A percentile compares a stretch with the other conserved stretches of the same genome.
phyloP scores from a whole-genome alignment of 2,329 filamentous ascomycete species.

The Triangularia setosa region DNA sequence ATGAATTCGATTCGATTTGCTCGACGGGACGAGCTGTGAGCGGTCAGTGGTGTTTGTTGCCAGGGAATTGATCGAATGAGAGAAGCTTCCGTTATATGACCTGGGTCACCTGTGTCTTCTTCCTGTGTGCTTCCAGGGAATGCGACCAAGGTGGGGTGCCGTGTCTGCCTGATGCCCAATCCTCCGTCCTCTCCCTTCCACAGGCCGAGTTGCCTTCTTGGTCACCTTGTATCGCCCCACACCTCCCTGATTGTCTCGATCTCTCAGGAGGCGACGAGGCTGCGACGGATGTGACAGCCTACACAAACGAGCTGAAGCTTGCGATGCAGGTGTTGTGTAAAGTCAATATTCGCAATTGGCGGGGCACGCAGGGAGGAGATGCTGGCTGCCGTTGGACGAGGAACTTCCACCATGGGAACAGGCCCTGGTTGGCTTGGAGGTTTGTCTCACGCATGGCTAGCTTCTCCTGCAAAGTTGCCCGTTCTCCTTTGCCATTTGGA shows the following conservation, averaged over 20 bases:
- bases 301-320: background rate
- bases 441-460: background rate
- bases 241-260: background rate
- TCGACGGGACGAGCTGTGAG: background rate
- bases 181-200: background rate
- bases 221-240: slow-evolving; percentile 4
- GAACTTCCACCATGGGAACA: background rate
- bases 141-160: background rate
- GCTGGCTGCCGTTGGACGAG: background rate
- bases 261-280: background rate
- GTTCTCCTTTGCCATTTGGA: background rate
- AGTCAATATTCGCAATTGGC: background rate
- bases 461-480: background rate
- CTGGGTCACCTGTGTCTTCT: background rate
- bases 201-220: slow-evolving; percentile 6
- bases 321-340: background rate
- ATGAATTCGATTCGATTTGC: background rate
- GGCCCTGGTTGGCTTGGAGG: background rate
- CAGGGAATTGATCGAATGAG: background rate
- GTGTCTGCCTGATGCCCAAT: slow-evolving; percentile 6
- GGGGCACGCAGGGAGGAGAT: background rate
- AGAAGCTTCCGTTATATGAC: background rate
- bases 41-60: background rate
- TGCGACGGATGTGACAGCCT: background rate
- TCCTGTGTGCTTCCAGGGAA: background rate